A percentile compares a stretch with the other conserved stretches of the same genome.
These are phyloP conservation scores for Eimeria sp. DNA, from an alignment of 169 alveolate species.

Conservation along the genomic window DNA sequence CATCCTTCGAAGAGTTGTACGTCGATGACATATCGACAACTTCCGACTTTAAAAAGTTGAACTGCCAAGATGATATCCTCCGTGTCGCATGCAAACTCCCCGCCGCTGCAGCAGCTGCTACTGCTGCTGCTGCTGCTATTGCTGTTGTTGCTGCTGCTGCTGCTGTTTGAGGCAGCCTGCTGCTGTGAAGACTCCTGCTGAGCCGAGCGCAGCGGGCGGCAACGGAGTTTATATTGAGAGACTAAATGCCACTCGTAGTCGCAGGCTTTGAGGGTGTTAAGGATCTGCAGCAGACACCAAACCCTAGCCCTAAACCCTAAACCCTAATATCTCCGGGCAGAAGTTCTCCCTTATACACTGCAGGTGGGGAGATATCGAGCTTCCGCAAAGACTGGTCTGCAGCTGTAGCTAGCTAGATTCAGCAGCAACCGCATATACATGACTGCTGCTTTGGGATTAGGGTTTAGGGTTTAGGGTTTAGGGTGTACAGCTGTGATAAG, in stretches of 20 bases:
- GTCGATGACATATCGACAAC: conserved; percentile 81
- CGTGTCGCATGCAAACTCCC: conserved; percentile 39
- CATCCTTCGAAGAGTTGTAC: conserved; percentile 85
- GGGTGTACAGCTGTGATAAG: conserved; percentile 80
- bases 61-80: conserved; percentile 68
- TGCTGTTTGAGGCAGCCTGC: no score
- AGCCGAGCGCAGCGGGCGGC: conserved; percentile 78
- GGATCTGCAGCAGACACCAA: conserved; percentile 61
- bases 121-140: conserved; percentile 53
- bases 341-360: no score
- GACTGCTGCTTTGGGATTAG: neutral
- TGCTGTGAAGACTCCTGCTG: neutral
- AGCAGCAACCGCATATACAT: neutral
- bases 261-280: conserved; percentile 83
- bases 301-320: conserved; percentile 13
- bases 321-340: no score
- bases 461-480: conserved; percentile 51
- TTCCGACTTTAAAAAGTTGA: conserved; percentile 76
- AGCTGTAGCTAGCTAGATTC: neutral
- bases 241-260: conserved; percentile 82
- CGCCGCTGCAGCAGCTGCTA: conserved; percentile 23
- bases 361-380: no score
- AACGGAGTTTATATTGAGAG: conserved; percentile 80
- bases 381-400: no score
- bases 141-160: conserved; percentile 14